Percentiles rank a stretch among this genome's conserved stretches.
These are phyloP conservation scores for Blumeria graminis DNA, from an alignment of 2,329 filamentous ascomycete genomes.

Conservation along the genomic window DNA sequence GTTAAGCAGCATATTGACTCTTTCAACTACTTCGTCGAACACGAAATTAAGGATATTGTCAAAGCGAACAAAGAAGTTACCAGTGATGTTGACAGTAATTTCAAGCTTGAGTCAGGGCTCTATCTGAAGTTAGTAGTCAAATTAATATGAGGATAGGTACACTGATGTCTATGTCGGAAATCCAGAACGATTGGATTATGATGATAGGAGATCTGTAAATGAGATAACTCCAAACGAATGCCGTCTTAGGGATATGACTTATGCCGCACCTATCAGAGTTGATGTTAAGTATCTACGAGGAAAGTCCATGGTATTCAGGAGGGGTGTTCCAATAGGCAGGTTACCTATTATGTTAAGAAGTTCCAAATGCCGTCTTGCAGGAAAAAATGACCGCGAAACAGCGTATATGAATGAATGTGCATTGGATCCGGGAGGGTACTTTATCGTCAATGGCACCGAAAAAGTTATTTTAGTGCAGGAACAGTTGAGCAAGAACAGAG, in stretches of 20 bases:
- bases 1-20: conserved; percentile 82
- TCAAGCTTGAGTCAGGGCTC: conserved; percentile 47
- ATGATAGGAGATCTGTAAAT: conserved; percentile 42
- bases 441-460: conserved; percentile 90
- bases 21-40: conserved; percentile 94
- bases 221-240: conserved; percentile 91
- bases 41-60: conserved; percentile 91
- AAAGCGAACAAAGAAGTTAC: conserved; percentile 70
- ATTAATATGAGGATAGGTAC: conserved; percentile 22
- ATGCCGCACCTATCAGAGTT: conserved; percentile 79
- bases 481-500: conserved; percentile 94
- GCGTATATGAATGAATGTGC: conserved; percentile 85
- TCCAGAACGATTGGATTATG: conserved; percentile 57
- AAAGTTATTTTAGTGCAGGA: conserved; percentile 98
- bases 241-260: conserved; percentile 89
- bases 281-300: conserved; percentile 80
- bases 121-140: background rate
- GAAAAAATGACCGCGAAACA: conserved; percentile 73
- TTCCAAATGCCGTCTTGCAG: conserved; percentile 68
- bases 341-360: conserved; percentile 96
- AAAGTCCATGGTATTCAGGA: conserved; percentile 47
- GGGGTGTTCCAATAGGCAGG: conserved; percentile 60
- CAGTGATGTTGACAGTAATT: conserved; percentile 79
- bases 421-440: conserved; percentile 88
- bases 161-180: conserved; percentile 71